Conservation (phyloP, 495 filamentous ascomycete genomes). For the Penicillium manginii region DNA sequence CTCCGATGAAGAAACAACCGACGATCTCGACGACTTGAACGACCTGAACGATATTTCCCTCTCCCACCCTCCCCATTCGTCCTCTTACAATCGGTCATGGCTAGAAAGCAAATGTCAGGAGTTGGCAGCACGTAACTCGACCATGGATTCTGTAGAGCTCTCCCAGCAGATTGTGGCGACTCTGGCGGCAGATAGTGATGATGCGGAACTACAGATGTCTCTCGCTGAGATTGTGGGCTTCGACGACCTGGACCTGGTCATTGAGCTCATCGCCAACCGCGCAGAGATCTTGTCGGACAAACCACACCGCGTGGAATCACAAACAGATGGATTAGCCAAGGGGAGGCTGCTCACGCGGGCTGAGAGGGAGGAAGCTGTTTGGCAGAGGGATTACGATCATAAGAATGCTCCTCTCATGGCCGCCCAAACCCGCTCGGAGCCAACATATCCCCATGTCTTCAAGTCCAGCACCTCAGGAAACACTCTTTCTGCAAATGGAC, state of each 20-base stretch:
- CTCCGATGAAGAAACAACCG: slow-evolving; percentile 65
- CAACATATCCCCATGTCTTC: slow-evolving; percentile 92
- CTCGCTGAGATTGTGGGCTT: slow-evolving; percentile 92
- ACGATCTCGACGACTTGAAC: slow-evolving; percentile 45
- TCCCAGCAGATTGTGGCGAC: slow-evolving; percentile 72
- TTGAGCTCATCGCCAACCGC: slow-evolving; percentile 77
- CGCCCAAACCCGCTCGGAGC: slow-evolving; percentile 59
- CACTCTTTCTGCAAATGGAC: slow-evolving; percentile 72
- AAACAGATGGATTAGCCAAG: slow-evolving; percentile 53
- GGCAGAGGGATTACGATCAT: slow-evolving; percentile 76
- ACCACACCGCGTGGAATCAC: slow-evolving; percentile 38
- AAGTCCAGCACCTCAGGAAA: slow-evolving; percentile 80
- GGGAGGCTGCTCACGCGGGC: slow-evolving; percentile 70
- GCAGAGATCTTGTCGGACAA: slow-evolving; percentile 57
- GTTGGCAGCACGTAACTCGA: slow-evolving; percentile 61
- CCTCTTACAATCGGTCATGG: slow-evolving; percentile 57
- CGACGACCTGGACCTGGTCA: slow-evolving; percentile 87
- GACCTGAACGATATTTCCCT: slow-evolving; percentile 23
- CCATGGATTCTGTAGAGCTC: slow-evolving; percentile 63
- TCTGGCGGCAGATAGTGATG: slow-evolving; percentile 65
- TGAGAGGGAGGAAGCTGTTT: slow-evolving; percentile 76
- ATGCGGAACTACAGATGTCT: slow-evolving; percentile 84
- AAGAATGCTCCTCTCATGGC: slow-evolving; percentile 74
- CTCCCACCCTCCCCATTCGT: slow-evolving; percentile 11
- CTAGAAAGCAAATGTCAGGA: slow-evolving; percentile 64